Evolutionary conservation across 257 asterid genomes (phyloP).

Genomic region (Penstemon barbatus): DNA sequence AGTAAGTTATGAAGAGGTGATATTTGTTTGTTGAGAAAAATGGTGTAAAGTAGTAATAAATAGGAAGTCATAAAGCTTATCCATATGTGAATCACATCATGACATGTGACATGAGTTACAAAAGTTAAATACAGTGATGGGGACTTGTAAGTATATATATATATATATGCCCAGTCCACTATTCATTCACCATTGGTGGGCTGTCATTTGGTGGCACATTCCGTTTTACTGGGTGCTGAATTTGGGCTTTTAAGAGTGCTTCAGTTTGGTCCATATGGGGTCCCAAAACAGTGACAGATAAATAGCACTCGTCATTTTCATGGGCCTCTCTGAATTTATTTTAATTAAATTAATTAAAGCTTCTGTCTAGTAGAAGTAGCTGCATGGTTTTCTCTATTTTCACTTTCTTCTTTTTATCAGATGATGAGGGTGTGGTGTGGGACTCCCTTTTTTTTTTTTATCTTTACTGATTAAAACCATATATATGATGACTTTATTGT

Average conservation of each 20-base stretch:
- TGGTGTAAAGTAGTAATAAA: neutral
- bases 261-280: constrained; percentile 27
- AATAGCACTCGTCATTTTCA: constrained; percentile 23
- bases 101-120: constrained; percentile 34
- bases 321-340: constrained; percentile 27
- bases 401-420: neutral
- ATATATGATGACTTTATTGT: no score
- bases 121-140: constrained; percentile 20
- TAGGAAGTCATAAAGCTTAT: constrained; percentile 17
- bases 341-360: neutral
- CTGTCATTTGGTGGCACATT: constrained; percentile 33
- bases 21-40: neutral
- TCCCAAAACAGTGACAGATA: constrained; percentile 24
- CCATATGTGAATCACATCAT: constrained; percentile 17
- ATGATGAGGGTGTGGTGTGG: neutral
- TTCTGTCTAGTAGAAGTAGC: neutral
- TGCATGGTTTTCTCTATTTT: neutral
- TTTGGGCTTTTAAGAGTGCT: constrained; percentile 41
- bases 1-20: no score
- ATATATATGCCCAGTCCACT: neutral
- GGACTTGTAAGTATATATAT: constrained; percentile 2
- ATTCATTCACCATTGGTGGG: constrained; percentile 11
- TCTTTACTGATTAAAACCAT: neutral
- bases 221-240: constrained; percentile 23
- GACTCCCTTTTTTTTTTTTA: neutral